These are phyloP conservation scores for Arthrobotrys sphaeroides DNA, from an alignment of 2,329 filamentous ascomycete species.

Conservation along the genomic window DNA sequence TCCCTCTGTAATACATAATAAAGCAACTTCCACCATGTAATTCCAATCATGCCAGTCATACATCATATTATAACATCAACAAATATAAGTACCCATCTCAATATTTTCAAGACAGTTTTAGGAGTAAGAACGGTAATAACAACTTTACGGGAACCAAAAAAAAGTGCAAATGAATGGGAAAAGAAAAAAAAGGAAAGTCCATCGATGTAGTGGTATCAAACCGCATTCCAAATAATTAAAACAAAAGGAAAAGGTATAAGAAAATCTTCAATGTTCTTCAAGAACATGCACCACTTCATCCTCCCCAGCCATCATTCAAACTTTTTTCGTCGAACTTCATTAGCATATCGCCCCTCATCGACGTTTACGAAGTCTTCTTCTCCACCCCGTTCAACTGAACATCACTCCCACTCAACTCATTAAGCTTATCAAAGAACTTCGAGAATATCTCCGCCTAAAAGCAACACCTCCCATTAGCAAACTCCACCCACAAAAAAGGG, in stretches of 20 bases:
- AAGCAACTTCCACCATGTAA: neutral
- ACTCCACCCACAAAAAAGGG: neutral
- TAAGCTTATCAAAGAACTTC: slow-evolving; percentile 41
- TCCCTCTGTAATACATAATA: neutral
- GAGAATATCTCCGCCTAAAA: slow-evolving; percentile 46
- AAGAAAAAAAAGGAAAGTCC: neutral
- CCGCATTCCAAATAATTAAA: slow-evolving; percentile 13
- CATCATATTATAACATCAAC: neutral
- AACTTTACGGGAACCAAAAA: no score
- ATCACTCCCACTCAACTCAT: slow-evolving; percentile 31
- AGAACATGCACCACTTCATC: neutral
- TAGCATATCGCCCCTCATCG: neutral
- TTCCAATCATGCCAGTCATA: neutral
- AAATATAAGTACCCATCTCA: neutral
- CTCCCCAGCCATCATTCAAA: neutral
- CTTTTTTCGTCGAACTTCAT: neutral
- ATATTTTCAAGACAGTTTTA: neutral
- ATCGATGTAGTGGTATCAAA: slow-evolving; percentile 31
- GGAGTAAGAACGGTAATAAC: no score
- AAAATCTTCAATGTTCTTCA: slow-evolving; percentile 1
- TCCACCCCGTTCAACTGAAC: slow-evolving; percentile 13
- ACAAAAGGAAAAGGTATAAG: neutral
- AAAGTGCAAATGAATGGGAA: neutral
- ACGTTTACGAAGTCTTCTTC: slow-evolving; percentile 32
- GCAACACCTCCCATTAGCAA: slow-evolving; percentile 7